phyloP scores from a whole-genome alignment of 2,329 filamentous ascomycete species.

The Monilinia fructicola region DNA sequence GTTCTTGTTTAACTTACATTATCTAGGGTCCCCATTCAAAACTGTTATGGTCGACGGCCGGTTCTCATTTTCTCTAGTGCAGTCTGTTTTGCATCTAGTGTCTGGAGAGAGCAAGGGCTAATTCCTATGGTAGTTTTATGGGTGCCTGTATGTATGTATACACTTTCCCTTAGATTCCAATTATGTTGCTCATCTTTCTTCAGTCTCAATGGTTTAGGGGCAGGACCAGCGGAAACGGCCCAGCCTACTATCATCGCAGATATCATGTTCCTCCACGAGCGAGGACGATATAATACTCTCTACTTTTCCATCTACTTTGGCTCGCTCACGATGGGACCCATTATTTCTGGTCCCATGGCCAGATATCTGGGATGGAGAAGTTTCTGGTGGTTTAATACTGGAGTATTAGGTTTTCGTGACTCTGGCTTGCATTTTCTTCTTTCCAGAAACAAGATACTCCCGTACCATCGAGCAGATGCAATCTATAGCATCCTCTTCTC shows the following conservation, averaged over 20 bases:
- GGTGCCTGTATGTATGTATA: conserved; percentile 52
- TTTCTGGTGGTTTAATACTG: conserved; percentile 66
- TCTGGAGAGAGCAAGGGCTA: conserved; percentile 57
- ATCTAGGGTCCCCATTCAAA: conserved; percentile 46
- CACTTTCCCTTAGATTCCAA: not conserved
- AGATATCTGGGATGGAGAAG: conserved; percentile 57
- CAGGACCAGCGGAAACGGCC: conserved; percentile 61
- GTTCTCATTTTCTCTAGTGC: conserved; percentile 48
- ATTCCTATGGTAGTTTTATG: conserved; percentile 61
- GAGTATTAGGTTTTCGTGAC: conserved; percentile 50
- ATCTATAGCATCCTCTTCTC: conserved; percentile 23
- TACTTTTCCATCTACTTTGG: conserved; percentile 65
- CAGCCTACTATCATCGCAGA: conserved; percentile 64
- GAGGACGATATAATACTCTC: conserved; percentile 53
- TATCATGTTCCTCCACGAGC: conserved; percentile 63
- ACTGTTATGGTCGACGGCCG: conserved; percentile 49
- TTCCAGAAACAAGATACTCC: conserved; percentile 63
- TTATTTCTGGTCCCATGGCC: conserved; percentile 61
- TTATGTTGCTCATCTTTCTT: not conserved
- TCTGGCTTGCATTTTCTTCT: conserved; percentile 56
- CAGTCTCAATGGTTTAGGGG: conserved; percentile 56
- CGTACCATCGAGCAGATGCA: conserved; percentile 40
- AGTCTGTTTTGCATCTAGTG: conserved; percentile 47
- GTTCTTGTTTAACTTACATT: not conserved
- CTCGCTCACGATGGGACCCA: conserved; percentile 58